phyloP scores from a whole-genome alignment of 148 eudicot species.

The Drosera capensis region DNA sequence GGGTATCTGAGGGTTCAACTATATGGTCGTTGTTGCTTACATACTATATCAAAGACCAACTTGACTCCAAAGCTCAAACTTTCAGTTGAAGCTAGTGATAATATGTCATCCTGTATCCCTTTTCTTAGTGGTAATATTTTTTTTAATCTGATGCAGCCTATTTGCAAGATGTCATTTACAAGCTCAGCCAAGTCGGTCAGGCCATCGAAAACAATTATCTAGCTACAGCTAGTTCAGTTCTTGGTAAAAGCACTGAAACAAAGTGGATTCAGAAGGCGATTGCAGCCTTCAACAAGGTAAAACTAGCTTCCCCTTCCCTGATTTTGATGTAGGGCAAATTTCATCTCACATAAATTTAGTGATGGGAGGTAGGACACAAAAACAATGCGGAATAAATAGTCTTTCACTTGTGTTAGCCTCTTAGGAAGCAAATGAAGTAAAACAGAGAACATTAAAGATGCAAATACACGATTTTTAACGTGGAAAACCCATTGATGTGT shows the following conservation, averaged over 20 bases:
- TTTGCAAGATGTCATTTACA: slow-evolving; percentile 79
- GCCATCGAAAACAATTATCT: slow-evolving; percentile 95
- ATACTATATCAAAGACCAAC: too few species aligned
- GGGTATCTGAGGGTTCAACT: too few species aligned
- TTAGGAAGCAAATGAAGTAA: too few species aligned
- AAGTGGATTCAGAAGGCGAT: slow-evolving; percentile 83
- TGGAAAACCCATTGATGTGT: too few species aligned
- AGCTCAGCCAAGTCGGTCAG: slow-evolving; percentile 70
- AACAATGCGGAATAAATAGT: slow-evolving; percentile 63
- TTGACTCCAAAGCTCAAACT: too few species aligned
- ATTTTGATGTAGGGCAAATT: background rate
- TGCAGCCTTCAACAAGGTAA: slow-evolving; percentile 69
- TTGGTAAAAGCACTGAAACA: slow-evolving; percentile 39
- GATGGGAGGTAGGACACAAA: slow-evolving; percentile 47
- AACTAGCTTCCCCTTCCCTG: background rate
- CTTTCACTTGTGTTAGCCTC: too few species aligned
- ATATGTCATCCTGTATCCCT: too few species aligned
- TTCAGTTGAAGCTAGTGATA: too few species aligned
- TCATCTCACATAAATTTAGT: background rate
- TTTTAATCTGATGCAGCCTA: slow-evolving; percentile 59
- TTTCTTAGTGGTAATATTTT: too few species aligned
- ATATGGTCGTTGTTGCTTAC: too few species aligned
- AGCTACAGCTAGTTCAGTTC: slow-evolving; percentile 53
- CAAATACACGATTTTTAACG: too few species aligned
- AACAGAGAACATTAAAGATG: too few species aligned